Base-by-base conservation (phyloP, 2,329 filamentous ascomycete genomes). In the Akanthomyces uredinophilus region DNA sequence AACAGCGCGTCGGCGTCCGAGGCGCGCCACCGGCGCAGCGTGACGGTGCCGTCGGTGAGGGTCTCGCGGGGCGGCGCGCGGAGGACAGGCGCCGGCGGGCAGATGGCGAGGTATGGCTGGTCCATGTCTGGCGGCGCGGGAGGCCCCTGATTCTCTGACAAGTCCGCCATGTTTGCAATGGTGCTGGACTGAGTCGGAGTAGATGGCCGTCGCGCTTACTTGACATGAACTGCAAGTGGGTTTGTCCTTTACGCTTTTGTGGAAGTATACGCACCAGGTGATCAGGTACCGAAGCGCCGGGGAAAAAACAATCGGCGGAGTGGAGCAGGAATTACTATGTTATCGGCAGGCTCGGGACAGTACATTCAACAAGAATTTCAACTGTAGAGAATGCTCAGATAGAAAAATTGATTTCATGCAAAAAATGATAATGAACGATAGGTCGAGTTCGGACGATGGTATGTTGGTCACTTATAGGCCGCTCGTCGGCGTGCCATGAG, bases 1-100 rank as follows among this genome's bases (percentile, higher is more conserved):
- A 47, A 43, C 22, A 61, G 44, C 5, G 41, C 44, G 13, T 55
- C 43, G 14, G 41, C 43, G 43, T 61, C 59, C 10, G 51, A 49
- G 43, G 24, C 3, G 11, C 22, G 51, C 59, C 59, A 61, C 8
- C 51, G 59, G 11, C 59, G 59, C 14, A 61, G 22, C 8, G 59
- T 55, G 16, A 61, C 43, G 43, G 35, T 41, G 51, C 51, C 59
- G 37, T 60, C 59, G 41, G 43, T 61, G 20, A 61, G 16, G 16
- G n/a, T 39, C 58, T 53, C 49, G 14, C 4, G 32, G 16, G 59
- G 51, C 10, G 59, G 43, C 22, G 18, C 18, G 10, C 29, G 41
- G 27, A 49, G 22, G 13, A 5, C 20, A 2, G 59, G 51, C 22
- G 59, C 51, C 5, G 56, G 35, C 18, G 56, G 56, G 37, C 56